Evolutionary conservation across 1,284 basidiomycete genomes (phyloP), one percentile per base, ranked within the genome.

Genomic region (Melanopsichium pennsylvanicum): DNA sequence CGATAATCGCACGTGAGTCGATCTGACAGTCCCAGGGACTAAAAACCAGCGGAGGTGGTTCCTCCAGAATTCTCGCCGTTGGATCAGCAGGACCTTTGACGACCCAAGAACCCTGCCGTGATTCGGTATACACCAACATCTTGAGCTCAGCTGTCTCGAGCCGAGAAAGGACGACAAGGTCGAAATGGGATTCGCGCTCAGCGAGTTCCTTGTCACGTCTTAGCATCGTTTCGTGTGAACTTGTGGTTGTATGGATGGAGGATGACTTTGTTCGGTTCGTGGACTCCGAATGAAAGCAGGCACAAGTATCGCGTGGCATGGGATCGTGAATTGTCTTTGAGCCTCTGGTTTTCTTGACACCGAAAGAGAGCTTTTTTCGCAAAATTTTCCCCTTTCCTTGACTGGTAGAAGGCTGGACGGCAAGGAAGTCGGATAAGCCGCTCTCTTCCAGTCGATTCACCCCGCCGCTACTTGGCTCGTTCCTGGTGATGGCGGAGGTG

Each of bases 21-120:
- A 69, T 62, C 32, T 52, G 43, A 21, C 54, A 50, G 40, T 69
- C 66, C 66, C 66, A 69, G 4, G 64, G 58, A 33, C 64, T 68
- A 32, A 40, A 68, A 13, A 68, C 37, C 7, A 57, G 49, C 22
- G 64, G 64, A n/a, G n/a, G n/a, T 12, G 58, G 48, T 23, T 58
- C 52, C 6, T 61, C 46, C 12, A 66, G 43, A 29, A 58, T 46
- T 7, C 47, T 47, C 7, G 42, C 29, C 2, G 36, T 43, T 6
- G 26, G 25, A 0, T 35, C 32, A 21, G 62, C 56, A 11, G 56
- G 56, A 16, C 62, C 62, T 31, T 66, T 55, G 47, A 60, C 25
- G 6, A 66, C 56, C 66, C 66, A 69, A 39, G 23, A 54, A 7
- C 59, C 66, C 34, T 57, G 59, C 2, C 66, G 49, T 18, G 58